A percentile compares a stretch with the other conserved stretches of the same genome.
Evolutionary conservation across 169 alveolate genomes (phyloP).

Genomic region (Perkinsus marinus): DNA sequence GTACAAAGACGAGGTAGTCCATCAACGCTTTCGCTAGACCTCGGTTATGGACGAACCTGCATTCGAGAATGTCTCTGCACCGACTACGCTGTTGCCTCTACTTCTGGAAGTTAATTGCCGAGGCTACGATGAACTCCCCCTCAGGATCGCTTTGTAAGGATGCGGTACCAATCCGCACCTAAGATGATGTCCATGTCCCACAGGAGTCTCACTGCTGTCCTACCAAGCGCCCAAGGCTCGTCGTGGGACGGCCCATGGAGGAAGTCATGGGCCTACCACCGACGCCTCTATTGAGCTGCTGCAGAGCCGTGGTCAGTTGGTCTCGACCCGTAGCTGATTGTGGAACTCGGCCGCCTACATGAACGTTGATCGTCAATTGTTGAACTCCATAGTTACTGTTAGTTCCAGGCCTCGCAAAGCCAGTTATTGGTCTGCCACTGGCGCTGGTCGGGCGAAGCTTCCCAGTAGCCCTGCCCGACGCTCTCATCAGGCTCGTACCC

Average conservation of each 20-base stretch:
- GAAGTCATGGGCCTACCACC: background rate
- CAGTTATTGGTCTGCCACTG: constrained; percentile 67
- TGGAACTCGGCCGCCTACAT: background rate
- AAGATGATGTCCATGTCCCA: background rate
- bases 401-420: constrained; percentile 65
- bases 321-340: background rate
- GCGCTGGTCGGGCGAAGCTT: constrained; percentile 55
- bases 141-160: background rate
- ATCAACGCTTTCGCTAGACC: background rate
- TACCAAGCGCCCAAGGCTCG: background rate
- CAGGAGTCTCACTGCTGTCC: background rate
- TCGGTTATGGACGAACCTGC: background rate
- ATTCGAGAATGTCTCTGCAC: too few species aligned
- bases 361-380: background rate
- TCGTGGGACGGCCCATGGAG: background rate
- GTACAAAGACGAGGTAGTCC: background rate
- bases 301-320: background rate
- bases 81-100: background rate
- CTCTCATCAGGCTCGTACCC: constrained; percentile 62
- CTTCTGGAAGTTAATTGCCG: background rate
- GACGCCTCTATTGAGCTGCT: background rate
- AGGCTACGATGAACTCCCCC: background rate
- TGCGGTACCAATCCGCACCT: background rate
- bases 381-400: constrained; percentile 2
- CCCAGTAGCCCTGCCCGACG: constrained; percentile 27